Conservation (phyloP, 495 filamentous ascomycete species). For the Stereocaulon alpinum region DNA sequence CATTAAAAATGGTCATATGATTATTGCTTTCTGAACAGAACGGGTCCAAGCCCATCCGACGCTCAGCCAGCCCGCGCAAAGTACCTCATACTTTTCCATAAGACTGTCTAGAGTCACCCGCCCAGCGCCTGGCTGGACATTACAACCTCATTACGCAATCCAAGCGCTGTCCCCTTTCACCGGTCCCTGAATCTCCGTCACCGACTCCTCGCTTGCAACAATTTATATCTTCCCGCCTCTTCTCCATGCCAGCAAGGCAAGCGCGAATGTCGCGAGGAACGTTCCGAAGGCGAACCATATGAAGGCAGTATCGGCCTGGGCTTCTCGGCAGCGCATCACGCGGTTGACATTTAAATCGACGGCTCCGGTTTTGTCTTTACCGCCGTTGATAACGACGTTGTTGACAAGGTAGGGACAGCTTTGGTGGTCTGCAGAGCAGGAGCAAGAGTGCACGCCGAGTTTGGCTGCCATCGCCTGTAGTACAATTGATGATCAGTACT, state of each 20-base stretch:
- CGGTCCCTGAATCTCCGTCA: too few species aligned
- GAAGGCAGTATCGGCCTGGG: slow-evolving; percentile 58
- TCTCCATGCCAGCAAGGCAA: slow-evolving; percentile 23
- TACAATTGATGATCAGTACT: not conserved
- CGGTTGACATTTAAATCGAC: slow-evolving; percentile 24
- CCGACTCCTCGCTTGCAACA: not conserved
- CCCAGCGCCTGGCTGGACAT: not conserved
- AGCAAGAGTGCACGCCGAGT: slow-evolving; percentile 17
- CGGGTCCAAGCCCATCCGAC: not conserved
- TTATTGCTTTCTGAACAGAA: not conserved
- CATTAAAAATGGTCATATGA: too few species aligned
- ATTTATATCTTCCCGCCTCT: slow-evolving; percentile 11
- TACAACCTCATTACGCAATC: not conserved
- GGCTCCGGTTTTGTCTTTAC: slow-evolving; percentile 16
- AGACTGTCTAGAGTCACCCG: not conserved
- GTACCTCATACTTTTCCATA: not conserved
- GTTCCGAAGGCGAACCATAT: slow-evolving; percentile 59
- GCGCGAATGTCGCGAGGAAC: slow-evolving; percentile 41
- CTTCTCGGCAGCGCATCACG: slow-evolving; percentile 52
- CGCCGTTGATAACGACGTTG: slow-evolving; percentile 54
- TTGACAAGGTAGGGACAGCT: slow-evolving; percentile 33
- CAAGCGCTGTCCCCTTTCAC: not conserved
- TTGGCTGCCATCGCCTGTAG: slow-evolving; percentile 14
- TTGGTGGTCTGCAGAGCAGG: slow-evolving; percentile 24
- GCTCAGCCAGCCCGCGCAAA: not conserved